Base-by-base conservation (phyloP, 768 basidiomycete genomes). In the Mycena rebaudengoi region DNA sequence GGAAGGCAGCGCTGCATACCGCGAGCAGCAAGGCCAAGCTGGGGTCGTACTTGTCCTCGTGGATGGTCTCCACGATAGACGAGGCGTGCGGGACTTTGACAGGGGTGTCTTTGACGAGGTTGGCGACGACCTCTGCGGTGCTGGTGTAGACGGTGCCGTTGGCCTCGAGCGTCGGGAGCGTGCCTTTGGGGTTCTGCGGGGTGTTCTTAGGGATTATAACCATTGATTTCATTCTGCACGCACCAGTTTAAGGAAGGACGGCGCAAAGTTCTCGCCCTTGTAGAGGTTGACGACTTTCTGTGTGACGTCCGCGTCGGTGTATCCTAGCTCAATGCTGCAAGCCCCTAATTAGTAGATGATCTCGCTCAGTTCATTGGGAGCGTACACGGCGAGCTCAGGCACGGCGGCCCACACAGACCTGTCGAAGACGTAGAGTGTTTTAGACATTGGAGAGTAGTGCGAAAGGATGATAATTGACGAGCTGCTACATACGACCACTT, bases 231-330 rank as follows among this genome's bases (percentile, higher is more conserved):
- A n/a, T n/a, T n/a, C n/a, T n/a, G 14, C 37, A 65, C 54, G 66
- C 56, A 83, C 82, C 45, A 83, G 69, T 54, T 75, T 71, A 44
- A 86, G 55, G 71, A 86, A 86, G 8, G 73, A 64, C 12, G 84
- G 83, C 4, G 70, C 69, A 62, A 85, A 84, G 69, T 86, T 86
- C 60, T 77, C 81, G 40, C 85, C 86, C 28, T 82, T 74, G 46
- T 73, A 63, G 33, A 86, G 79, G 73, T 84, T 78, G 60, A 83
- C 64, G 39, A 67, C 64, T 69, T 77, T 75, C 45, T 49, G 67
- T 49, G 80, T 76, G 51, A 85, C 69, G 21, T 74, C 75, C 32
- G 70, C 75, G 3, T 72, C 69, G 2, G 74, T 64, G 44, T 83
- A 82, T 21, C 76, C 83, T 7, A 85, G 80, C 66, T 86, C 84